Evolutionary conservation across 2,329 filamentous ascomycete species (phyloP), one percentile per base, ranked within the genome.

Genomic region (Penicillium decumbens): DNA sequence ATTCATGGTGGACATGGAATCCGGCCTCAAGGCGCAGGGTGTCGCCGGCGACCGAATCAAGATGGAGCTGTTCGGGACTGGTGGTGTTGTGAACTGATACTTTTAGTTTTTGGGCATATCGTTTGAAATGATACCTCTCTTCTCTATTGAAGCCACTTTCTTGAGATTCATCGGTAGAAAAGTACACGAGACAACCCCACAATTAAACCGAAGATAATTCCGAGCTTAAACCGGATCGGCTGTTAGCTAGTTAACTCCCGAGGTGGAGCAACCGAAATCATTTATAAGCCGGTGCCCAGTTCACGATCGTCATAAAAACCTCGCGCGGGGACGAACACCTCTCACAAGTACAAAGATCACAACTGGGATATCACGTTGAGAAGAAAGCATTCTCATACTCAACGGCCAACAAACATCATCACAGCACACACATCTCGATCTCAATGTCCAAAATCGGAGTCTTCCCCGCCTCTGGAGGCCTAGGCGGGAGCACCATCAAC

Each of bases 51-150:
- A 76, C 27, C 78, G 81, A 56, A 77, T 88, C 47, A 79, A 83
- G 60, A 75, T 88, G 57, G 87, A 90, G 68, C 66, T 87, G 27
- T 89, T 88, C 57, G 78, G 76, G n/a, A 83, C 81, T 1, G 81
- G 81, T 3, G 67, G 67, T 47, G 58, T 69, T 3, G 56, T 61
- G 13, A 37, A 53, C n/a, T 57, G 23, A 28, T 23, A 13, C 10
- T 29, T 12, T 33, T 29, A 23, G 20, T 39, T 12, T 27, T 24
- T 13, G 30, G 28, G 41, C 24, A 37, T 20, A 28, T 39, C 39
- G 33, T 53, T 43, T 43, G 18, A 18, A 41, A 23, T 45, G 42
- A 53, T 50, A 53, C 43, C 39, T 50, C 47, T 47, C 50, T 20
- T 35, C 50, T 49, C 45, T 3, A 23, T 23, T 23, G 20, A 23